Evolutionary conservation across 176 grass and related monocot genomes (phyloP), one percentile per base, ranked within the genome.

Genomic region (Cymbopogon citratus): DNA sequence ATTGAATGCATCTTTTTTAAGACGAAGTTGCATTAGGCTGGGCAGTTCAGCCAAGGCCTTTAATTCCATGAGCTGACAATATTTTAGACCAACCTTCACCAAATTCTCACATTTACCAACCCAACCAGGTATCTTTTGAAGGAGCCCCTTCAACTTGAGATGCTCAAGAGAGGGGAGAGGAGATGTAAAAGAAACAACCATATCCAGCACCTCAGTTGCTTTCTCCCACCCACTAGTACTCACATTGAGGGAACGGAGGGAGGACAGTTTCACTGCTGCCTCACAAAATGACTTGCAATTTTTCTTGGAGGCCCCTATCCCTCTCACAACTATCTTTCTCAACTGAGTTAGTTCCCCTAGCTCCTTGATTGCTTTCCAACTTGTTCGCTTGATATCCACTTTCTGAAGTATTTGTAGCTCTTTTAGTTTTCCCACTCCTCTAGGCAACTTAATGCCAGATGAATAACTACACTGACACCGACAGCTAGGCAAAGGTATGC

Each of bases 1-100:
- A 9, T 0, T 0, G 3, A 41, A 66, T 25, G 68, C 29, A 0
- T 0, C 0, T 0, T 0, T 0, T 6, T 0, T 0, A 33, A 74
- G 43, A 12, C 1, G 0, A 66, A 86, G 68, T 18, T 2, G 18
- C 6, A 44, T 8, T 7, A 86, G 31, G 11, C 57, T 66, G 16
- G 69, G 84, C 25, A 80, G 59, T 24, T 36, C 0, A 1, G 63
- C 68, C 27, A 85, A 51, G 2, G 3, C 16, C 3, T 36, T 21
- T 2, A 43, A 9, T 14, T 78, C 65, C 51, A 45, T 78, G 1
- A 62, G 18, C 0, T 9, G 0, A 25, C 48, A 62, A 14, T 1
- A 0, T 1, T 0, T 0, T 12, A 85, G 70, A 0, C 61, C 0
- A 19, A 85, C 23, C 36, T 70, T 77, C 26, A 48, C 38, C 83